Evolutionary conservation across 2,329 filamentous ascomycete species (phyloP).

Genomic region (Neonectria punicea): DNA sequence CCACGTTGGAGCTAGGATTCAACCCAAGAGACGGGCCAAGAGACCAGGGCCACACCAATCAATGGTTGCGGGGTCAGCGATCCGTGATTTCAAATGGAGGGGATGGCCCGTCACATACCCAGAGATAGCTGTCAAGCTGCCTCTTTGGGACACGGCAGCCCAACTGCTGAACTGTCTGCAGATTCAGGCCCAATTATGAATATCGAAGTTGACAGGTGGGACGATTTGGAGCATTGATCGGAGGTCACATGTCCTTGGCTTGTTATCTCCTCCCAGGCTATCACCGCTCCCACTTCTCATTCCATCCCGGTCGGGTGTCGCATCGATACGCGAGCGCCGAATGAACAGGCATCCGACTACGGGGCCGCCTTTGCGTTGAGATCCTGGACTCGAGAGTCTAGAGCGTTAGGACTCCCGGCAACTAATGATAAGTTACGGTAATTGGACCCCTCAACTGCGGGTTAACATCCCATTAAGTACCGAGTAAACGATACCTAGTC

Average conservation of each 20-base stretch:
- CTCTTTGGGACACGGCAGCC: slow-evolving; percentile 14
- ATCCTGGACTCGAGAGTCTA: not conserved
- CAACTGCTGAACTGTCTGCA: slow-evolving; percentile 4
- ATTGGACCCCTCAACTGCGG: not conserved
- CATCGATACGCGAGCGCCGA: slow-evolving; percentile 19
- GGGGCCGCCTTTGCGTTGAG: not conserved
- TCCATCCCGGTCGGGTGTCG: slow-evolving; percentile 11
- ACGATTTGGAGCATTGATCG: slow-evolving; percentile 14
- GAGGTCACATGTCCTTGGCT: slow-evolving; percentile 15
- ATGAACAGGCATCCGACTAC: slow-evolving; percentile 1
- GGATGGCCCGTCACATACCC: not conserved
- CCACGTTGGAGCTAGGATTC: slow-evolving; percentile 9
- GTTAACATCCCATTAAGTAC: not conserved
- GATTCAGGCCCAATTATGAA: not conserved
- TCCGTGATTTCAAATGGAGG: slow-evolving; percentile 6
- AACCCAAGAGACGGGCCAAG: not conserved
- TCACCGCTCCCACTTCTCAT: not conserved
- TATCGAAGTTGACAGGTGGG: slow-evolving; percentile 6
- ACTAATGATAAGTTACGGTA: not conserved
- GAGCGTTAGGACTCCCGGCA: not conserved
- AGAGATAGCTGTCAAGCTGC: slow-evolving; percentile 22
- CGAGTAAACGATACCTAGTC: not conserved
- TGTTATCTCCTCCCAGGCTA: not conserved
- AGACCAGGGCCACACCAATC: slow-evolving; percentile 17
- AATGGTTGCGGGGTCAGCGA: slow-evolving; percentile 16